Conservation (phyloP, 805 yeast species). For the Candida ulmi region DNA sequence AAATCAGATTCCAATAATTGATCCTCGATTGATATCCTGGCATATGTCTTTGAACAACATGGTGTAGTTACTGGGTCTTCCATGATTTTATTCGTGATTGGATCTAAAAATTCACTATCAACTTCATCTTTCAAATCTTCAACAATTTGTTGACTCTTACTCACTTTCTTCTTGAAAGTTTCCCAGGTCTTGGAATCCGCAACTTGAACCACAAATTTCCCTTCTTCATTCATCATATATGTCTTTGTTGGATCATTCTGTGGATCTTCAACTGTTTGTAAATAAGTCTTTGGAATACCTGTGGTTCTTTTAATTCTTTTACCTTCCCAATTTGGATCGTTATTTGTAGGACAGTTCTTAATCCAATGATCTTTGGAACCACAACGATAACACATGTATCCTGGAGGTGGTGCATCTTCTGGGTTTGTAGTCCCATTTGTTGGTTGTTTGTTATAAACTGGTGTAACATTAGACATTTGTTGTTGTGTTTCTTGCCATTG, state of each 20-base stretch:
- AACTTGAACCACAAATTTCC: conserved; percentile 91
- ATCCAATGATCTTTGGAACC: conserved; percentile 97
- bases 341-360: conserved; percentile 89
- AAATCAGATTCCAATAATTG: conserved; percentile 76
- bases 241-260: conserved; percentile 55
- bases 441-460: conserved; percentile 51
- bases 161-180: conserved; percentile 62
- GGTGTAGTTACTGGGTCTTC: conserved; percentile 75
- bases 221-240: conserved; percentile 87
- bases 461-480: conserved; percentile 78
- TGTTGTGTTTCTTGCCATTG: conserved; percentile 96
- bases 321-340: conserved; percentile 91
- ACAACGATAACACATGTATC: conserved; percentile 93
- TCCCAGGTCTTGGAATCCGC: conserved; percentile 94
- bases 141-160: conserved; percentile 16
- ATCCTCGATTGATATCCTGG: conserved; percentile 60
- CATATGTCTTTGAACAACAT: conserved; percentile 60
- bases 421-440: conserved; percentile 12
- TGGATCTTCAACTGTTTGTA: conserved; percentile 81
- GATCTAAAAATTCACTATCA: conserved; percentile 64
- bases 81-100: conserved; percentile 59
- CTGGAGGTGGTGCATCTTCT: conserved; percentile 89
- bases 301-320: conserved; percentile 87
- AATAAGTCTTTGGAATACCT: conserved; percentile 93
- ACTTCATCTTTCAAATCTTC: conserved; percentile 25